phyloP scores from a whole-genome alignment of 345 rosid genomes.

The Draba incana region DNA sequence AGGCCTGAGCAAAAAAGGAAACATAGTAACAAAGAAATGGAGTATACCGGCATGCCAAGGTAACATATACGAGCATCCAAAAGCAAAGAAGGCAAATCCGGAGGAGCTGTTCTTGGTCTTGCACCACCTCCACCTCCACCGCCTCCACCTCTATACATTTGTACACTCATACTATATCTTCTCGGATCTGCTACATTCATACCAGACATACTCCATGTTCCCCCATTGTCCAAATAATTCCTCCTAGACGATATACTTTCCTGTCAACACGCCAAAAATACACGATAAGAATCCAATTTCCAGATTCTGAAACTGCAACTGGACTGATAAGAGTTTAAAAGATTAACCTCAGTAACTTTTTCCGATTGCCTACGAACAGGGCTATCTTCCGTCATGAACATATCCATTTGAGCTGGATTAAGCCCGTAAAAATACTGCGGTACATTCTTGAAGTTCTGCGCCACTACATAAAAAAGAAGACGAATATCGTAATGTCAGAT shows the following conservation, averaged over 20 bases:
- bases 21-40: not conserved
- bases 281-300: conserved; percentile 4
- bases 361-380: conserved; percentile 66
- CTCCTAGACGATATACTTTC: conserved; percentile 76
- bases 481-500: not conserved
- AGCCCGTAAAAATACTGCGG: conserved; percentile 85
- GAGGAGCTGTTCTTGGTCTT: conserved; percentile 70
- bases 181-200: conserved; percentile 49
- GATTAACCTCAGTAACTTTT: conserved; percentile 69
- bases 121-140: conserved; percentile 57
- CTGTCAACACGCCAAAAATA: conserved; percentile 41
- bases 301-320: not conserved
- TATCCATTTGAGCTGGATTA: conserved; percentile 74
- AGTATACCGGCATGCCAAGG: conserved; percentile 92
- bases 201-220: conserved; percentile 63
- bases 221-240: conserved; percentile 65
- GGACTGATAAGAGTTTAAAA: conserved; percentile 12
- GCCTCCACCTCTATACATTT: conserved; percentile 75
- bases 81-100: conserved; percentile 89
- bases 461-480: conserved; percentile 52
- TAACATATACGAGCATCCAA: conserved; percentile 84
- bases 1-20: conserved; percentile 1
- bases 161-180: conserved; percentile 71
- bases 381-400: conserved; percentile 91
- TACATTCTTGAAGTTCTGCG: conserved; percentile 78